These are phyloP conservation scores for Apostasia shenzhenica DNA, from an alignment of 106 monocot genomes.

Conservation along the genomic window DNA sequence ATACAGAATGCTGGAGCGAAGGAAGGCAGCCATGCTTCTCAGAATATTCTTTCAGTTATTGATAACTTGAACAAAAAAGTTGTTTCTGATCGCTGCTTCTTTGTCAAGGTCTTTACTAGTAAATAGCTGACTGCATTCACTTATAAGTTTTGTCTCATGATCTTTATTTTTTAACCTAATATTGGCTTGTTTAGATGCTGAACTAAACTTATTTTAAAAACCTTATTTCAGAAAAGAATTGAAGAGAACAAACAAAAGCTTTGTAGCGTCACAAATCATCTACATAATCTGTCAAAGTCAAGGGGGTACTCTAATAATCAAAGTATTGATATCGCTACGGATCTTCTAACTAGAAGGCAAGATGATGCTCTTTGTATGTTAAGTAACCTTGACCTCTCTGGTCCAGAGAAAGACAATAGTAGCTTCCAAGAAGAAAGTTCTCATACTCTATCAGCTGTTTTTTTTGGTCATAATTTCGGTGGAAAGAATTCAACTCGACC, in stretches of 20 bases:
- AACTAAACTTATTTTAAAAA: background rate
- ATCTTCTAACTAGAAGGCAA: constrained; percentile 77
- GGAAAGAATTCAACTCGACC: constrained; percentile 63
- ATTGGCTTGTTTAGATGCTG: background rate
- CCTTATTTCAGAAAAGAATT: constrained; percentile 60
- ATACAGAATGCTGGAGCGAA: constrained; percentile 36
- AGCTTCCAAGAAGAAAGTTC: constrained; percentile 64
- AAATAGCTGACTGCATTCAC: background rate
- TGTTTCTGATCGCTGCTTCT: constrained; percentile 37
- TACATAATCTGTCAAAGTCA: constrained; percentile 45
- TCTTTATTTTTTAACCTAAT: background rate
- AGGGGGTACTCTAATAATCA: constrained; percentile 27
- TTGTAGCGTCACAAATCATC: constrained; percentile 40
- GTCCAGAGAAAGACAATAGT: constrained; percentile 47
- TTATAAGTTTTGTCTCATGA: background rate
- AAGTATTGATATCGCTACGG: constrained; percentile 22
- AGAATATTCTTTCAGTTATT: constrained; percentile 42
- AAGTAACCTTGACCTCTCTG: constrained; percentile 44
- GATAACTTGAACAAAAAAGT: constrained; percentile 62
- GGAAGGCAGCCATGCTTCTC: constrained; percentile 24
- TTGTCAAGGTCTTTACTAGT: constrained; percentile 43
- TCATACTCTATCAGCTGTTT: constrained; percentile 45
- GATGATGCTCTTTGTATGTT: constrained; percentile 52
- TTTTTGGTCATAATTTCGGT: constrained; percentile 63
- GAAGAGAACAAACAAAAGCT: constrained; percentile 85